These are phyloP conservation scores for Candida sphagnicola DNA, from an alignment of 805 yeast species.

Conservation along the genomic window DNA sequence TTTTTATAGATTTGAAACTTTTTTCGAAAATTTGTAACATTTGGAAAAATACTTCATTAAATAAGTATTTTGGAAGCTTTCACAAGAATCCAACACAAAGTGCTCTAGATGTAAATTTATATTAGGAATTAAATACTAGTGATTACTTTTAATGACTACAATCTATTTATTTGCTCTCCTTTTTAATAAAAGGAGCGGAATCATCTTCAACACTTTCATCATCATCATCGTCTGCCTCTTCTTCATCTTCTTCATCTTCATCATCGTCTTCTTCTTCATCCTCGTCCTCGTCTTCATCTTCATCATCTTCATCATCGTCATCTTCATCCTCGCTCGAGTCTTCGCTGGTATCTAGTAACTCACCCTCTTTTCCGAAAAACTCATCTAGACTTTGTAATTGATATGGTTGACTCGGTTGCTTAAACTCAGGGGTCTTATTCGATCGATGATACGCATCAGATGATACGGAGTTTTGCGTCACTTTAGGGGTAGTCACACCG, in stretches of 20 bases:
- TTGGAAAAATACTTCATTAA: too few relatives aligned
- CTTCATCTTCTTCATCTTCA: slow-evolving; percentile 7
- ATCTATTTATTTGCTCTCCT: too few relatives aligned
- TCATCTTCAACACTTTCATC: not conserved
- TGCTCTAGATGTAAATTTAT: too few relatives aligned
- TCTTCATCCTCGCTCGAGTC: slow-evolving; percentile 11
- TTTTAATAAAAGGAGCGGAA: too few relatives aligned
- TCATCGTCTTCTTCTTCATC: slow-evolving; percentile 11
- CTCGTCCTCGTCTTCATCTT: slow-evolving; percentile 10
- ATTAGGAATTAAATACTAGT: too few relatives aligned
- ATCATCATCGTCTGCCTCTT: not conserved
- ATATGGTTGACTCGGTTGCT: slow-evolving; percentile 32
- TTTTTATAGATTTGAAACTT: too few relatives aligned
- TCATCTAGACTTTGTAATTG: slow-evolving; percentile 82
- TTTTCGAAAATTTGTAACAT: too few relatives aligned
- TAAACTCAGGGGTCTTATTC: slow-evolving; percentile 1
- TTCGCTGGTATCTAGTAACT: slow-evolving; percentile 13
- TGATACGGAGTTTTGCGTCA: slow-evolving; percentile 21
- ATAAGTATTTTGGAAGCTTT: too few relatives aligned
- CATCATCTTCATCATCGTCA: slow-evolving; percentile 11
- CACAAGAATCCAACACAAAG: too few relatives aligned
- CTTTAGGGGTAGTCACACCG: slow-evolving; percentile 14
- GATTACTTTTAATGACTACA: too few relatives aligned
- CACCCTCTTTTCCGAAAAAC: slow-evolving; percentile 50
- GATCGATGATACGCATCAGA: slow-evolving; percentile 13